These are phyloP conservation scores for Setaria italica DNA, from an alignment of 202 grass and related monocot species.

Conservation along the genomic window DNA sequence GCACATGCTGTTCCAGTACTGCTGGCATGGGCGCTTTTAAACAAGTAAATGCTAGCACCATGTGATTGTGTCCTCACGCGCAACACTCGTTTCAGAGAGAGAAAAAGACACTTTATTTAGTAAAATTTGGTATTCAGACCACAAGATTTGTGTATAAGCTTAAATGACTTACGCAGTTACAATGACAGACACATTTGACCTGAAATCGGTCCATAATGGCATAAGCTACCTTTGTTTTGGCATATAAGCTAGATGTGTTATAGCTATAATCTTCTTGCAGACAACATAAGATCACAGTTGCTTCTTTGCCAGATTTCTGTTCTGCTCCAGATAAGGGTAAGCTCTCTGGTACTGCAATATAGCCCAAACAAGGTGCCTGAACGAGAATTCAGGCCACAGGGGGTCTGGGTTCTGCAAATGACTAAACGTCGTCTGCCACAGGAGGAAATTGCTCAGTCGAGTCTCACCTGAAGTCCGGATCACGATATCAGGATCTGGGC, in stretches of 20 bases:
- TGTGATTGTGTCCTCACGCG: neutral
- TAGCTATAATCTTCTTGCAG: neutral
- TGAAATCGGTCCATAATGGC: neutral
- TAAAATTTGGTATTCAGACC: neutral
- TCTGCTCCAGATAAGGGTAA: constrained; percentile 58
- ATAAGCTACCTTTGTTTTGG: neutral
- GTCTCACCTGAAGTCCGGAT: constrained; percentile 85
- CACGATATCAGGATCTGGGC: constrained; percentile 74
- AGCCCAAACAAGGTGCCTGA: constrained; percentile 60
- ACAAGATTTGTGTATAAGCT: neutral
- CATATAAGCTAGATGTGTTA: neutral
- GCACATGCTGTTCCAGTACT: neutral
- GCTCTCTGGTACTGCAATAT: constrained; percentile 74
- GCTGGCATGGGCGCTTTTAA: neutral
- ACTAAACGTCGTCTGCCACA: constrained; percentile 74
- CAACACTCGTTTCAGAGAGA: neutral
- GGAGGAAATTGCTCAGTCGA: constrained; percentile 82
- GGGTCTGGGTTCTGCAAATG: constrained; percentile 66
- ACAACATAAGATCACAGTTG: constrained; percentile 32
- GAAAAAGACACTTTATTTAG: neutral
- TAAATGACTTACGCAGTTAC: neutral
- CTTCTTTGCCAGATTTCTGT: constrained; percentile 47
- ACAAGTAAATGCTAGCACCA: neutral
- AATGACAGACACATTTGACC: neutral
- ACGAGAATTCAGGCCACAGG: constrained; percentile 74